Conservation (phyloP, 78 protist genomes). For the Guillardia theta region DNA sequence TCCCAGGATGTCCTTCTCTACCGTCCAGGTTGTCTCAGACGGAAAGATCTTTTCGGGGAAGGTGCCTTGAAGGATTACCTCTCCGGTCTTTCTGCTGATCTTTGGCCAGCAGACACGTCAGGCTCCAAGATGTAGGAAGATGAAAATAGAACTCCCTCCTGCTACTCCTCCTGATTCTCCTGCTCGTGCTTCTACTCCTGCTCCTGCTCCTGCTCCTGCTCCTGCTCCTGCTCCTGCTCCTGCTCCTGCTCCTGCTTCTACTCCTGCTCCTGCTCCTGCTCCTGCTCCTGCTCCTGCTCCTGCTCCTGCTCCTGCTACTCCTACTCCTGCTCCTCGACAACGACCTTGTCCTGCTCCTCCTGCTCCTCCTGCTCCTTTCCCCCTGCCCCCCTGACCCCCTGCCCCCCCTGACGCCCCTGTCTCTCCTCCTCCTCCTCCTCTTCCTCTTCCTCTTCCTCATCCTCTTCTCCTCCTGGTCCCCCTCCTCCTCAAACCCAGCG, state of each 20-base stretch:
- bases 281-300: too few relatives aligned
- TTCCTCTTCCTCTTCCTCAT: too few relatives aligned
- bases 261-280: too few relatives aligned
- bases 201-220: neutral
- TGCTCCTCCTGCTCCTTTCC: neutral
- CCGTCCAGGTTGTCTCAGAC: neutral
- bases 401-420: neutral
- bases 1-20: neutral
- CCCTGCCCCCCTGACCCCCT: neutral
- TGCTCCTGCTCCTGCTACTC: too few relatives aligned
- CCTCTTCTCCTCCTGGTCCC: too few relatives aligned
- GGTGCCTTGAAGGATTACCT: too few relatives aligned
- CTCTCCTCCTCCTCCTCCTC: too few relatives aligned
- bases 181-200: neutral
- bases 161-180: neutral
- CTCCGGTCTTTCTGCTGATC: too few relatives aligned
- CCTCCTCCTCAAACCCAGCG: neutral
- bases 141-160: neutral
- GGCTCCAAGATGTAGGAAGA: neutral
- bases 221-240: neutral
- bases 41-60: neutral
- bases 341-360: neutral
- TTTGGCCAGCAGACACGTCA: neutral
- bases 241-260: neutral
- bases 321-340: neutral